Percentiles rank a stretch among this genome's conserved stretches.
Conservation (phyloP, 257 asterid species). For the Salvia miltiorrhiza region DNA sequence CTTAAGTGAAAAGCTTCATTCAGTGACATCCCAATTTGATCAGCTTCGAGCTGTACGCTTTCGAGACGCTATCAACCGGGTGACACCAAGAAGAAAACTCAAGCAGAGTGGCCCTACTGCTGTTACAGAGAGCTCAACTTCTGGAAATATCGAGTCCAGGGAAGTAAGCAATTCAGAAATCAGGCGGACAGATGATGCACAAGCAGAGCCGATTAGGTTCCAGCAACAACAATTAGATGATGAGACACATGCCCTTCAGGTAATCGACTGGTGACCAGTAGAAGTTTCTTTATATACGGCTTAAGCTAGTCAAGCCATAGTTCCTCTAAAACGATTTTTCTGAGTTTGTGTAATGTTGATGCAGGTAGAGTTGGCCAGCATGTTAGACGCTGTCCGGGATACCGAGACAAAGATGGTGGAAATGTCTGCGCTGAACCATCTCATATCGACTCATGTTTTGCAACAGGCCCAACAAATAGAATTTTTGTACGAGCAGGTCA, state of each 20-base stretch:
- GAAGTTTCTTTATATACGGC: neutral
- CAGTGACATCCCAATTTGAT: constrained; percentile 86
- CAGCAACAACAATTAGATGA: constrained; percentile 78
- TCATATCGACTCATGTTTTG: constrained; percentile 91
- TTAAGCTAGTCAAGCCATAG: neutral
- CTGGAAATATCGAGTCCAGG: constrained; percentile 26
- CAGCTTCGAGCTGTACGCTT: constrained; percentile 89
- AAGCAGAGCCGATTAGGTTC: constrained; percentile 50
- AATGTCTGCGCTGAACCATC: constrained; percentile 91
- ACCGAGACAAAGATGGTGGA: constrained; percentile 95
- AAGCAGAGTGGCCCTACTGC: constrained; percentile 31
- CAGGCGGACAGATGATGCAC: constrained; percentile 42
- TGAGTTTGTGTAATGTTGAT: neutral
- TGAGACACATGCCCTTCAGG: constrained; percentile 94
- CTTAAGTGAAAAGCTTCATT: constrained; percentile 84
- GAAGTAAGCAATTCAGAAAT: constrained; percentile 37
- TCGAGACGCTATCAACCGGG: constrained; percentile 88
- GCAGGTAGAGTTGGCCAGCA: constrained; percentile 77
- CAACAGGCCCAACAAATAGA: constrained; percentile 96
- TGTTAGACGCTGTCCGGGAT: constrained; percentile 83
- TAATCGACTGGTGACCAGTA: constrained; percentile 19
- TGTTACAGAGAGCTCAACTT: constrained; percentile 34
- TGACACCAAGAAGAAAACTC: constrained; percentile 69
- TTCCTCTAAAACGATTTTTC: neutral
- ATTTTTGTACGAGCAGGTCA: constrained; percentile 74